phyloP scores from a whole-genome alignment of 1,284 basidiomycete species.

The Pseudozyma hubeiensis region DNA sequence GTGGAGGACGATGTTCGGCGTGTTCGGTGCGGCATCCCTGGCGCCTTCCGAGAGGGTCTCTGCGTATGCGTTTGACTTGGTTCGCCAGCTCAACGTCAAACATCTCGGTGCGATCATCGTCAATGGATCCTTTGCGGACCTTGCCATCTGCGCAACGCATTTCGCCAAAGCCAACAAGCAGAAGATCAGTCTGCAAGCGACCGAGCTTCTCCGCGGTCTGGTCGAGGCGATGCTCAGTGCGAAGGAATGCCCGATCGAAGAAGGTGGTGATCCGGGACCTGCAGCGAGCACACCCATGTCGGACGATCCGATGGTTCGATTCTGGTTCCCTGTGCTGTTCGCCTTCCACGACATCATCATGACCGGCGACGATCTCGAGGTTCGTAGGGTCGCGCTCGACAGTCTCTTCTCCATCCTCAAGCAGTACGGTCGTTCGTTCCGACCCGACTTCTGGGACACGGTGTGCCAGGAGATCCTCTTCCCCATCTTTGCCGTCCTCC shows the following conservation, averaged over 20 bases:
- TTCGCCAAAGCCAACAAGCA: constrained; percentile 99
- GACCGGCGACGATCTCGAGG: constrained; percentile 99
- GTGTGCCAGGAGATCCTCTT: constrained; percentile 95
- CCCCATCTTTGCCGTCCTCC: constrained; percentile 97
- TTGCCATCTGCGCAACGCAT: constrained; percentile 97
- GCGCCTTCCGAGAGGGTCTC: constrained; percentile 94
- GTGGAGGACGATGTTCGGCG: constrained; percentile 99
- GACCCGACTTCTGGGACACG: constrained; percentile 96
- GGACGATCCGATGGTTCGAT: constrained; percentile 70
- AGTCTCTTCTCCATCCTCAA: constrained; percentile 95
- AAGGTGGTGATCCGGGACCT: constrained; percentile 53
- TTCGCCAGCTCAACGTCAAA: constrained; percentile 87
- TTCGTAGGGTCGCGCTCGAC: constrained; percentile 85
- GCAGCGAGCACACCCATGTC: constrained; percentile 52
- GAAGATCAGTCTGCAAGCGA: constrained; percentile 94
- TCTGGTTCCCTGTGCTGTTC: constrained; percentile 96
- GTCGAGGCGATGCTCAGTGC: constrained; percentile 83
- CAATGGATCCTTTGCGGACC: constrained; percentile 92
- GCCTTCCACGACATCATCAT: constrained; percentile 99
- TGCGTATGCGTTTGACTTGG: constrained; percentile 94
- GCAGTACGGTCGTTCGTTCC: constrained; percentile 85
- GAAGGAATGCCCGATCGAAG: constrained; percentile 54
- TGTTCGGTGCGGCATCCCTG: constrained; percentile 94
- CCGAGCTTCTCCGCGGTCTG: constrained; percentile 88
- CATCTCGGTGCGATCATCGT: constrained; percentile 91